Base-by-base conservation (phyloP, 106 monocot species). In the Iris macrosiphon region DNA sequence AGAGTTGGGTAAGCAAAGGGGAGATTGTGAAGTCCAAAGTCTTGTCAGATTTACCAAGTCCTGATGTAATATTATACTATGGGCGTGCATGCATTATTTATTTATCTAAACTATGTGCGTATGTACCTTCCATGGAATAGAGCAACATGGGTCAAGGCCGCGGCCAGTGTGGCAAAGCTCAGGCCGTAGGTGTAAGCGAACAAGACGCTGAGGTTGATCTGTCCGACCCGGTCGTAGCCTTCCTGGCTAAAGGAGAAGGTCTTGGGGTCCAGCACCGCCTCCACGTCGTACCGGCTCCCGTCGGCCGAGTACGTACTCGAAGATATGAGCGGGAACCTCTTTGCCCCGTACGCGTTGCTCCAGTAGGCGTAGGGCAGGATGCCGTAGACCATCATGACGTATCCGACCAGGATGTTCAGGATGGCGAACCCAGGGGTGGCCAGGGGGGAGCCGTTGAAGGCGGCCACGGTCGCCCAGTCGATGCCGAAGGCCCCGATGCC, bases 401-500 rank as follows among this genome's bases (percentile, higher is more conserved):
- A 81, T 0, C 86, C 86, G 9, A 59, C 49, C 37, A 80, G 32
- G 13, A 55, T 49, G 66, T 85, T 85, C 22, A 68, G 45, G 40
- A 77, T 80, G 4, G 73, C 77, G 34, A 69, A 74, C 15, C 61
- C 56, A 1, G 86, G 81, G 1, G 65, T 70, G 3, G 68, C 70
- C 27, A 81, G 46, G 1, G 86, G 86, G 32, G 63, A 71, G 1
- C 77, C 81, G 6, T 67, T 59, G 56, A 74, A 76, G 0, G 55
- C 66, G 4, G 63, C 43, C 0, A 70, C 44, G 0, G 80, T 71
- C 4, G 77, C 34, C 81, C 86, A 77, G 21, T 81, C 86, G 15
- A 87, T 53, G 25, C 62, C 72, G 27, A 87, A 74, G 35, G 86
- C 70, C 2, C 86, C 81, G 2, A 87, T 23, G 18, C 86, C 86